Conservation (phyloP, 305 asterid genomes). For the Solanum hybrid region DNA sequence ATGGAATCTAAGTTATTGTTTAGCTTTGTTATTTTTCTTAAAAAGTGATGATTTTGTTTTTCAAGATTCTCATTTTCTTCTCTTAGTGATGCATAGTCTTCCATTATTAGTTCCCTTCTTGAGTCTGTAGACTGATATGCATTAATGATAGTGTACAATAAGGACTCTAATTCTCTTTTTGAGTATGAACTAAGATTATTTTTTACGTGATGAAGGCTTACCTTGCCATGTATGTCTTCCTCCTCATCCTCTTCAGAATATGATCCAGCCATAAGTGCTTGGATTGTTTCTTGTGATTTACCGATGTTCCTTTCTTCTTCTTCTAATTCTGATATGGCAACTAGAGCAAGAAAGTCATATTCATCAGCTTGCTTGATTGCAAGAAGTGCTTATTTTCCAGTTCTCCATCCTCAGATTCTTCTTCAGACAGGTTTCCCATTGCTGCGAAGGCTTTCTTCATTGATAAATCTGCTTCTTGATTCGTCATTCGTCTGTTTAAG, state of each 20-base stretch:
- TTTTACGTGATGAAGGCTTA: not conserved
- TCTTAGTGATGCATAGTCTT: too few relatives aligned
- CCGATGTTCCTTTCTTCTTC: not conserved
- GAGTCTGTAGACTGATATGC: too few relatives aligned
- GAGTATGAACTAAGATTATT: not conserved
- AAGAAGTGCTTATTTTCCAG: not conserved
- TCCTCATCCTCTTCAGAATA: not conserved
- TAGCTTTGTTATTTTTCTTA: too few relatives aligned
- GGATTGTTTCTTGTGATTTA: not conserved
- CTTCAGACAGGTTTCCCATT: not conserved
- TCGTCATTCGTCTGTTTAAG: not conserved
- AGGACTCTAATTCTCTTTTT: too few relatives aligned
- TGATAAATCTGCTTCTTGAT: not conserved
- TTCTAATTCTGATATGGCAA: too few relatives aligned
- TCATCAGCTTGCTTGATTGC: not conserved
- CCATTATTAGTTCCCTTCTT: too few relatives aligned
- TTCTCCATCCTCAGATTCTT: not conserved
- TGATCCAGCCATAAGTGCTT: not conserved
- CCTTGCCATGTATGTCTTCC: too few relatives aligned
- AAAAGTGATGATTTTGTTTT: too few relatives aligned
- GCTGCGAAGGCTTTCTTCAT: not conserved
- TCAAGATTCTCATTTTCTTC: too few relatives aligned
- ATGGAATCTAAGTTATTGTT: too few relatives aligned
- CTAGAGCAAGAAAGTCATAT: not conserved
- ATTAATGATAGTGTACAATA: too few relatives aligned